Evolutionary conservation across 176 grass and related monocot species (phyloP).

Genomic region (Zoysia japonica): DNA sequence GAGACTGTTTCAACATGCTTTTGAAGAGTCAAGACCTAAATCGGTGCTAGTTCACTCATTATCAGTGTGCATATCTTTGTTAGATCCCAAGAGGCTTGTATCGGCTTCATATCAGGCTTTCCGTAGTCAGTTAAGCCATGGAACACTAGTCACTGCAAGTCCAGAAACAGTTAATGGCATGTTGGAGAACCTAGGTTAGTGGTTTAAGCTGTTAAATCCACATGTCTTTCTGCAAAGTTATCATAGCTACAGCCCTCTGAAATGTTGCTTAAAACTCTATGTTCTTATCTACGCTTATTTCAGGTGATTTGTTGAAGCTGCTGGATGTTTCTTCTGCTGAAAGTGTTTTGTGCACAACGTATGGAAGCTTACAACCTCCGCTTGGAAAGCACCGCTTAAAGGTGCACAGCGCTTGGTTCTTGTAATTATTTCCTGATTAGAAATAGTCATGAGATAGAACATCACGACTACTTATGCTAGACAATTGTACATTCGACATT

Average conservation of each 20-base stretch:
- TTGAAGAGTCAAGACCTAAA: slow-evolving; percentile 82
- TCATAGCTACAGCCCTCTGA: background rate
- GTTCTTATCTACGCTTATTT: slow-evolving; percentile 22
- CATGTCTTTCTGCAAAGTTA: slow-evolving; percentile 7
- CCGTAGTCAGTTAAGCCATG: slow-evolving; percentile 72
- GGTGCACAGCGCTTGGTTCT: slow-evolving; percentile 45
- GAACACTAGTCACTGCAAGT: slow-evolving; percentile 77
- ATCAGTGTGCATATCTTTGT: slow-evolving; percentile 91
- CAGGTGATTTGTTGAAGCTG: slow-evolving; percentile 85
- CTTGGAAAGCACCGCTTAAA: slow-evolving; percentile 89
- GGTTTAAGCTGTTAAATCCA: slow-evolving; percentile 14
- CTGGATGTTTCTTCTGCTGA: slow-evolving; percentile 77
- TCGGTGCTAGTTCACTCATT: slow-evolving; percentile 90
- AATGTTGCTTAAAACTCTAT: slow-evolving; percentile 10
- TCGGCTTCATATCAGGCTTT: slow-evolving; percentile 87
- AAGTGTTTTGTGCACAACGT: slow-evolving; percentile 65
- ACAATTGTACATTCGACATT: background rate
- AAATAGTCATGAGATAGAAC: slow-evolving; percentile 24
- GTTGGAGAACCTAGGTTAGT: slow-evolving; percentile 81
- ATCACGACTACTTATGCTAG: background rate
- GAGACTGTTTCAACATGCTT: slow-evolving; percentile 81
- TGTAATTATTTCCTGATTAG: slow-evolving; percentile 10
- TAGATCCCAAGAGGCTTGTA: slow-evolving; percentile 91
- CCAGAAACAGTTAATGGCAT: slow-evolving; percentile 92
- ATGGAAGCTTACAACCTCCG: slow-evolving; percentile 73